These are phyloP conservation scores for Tulasnella sp. DNA, from an alignment of 768 basidiomycete species.

Conservation along the genomic window DNA sequence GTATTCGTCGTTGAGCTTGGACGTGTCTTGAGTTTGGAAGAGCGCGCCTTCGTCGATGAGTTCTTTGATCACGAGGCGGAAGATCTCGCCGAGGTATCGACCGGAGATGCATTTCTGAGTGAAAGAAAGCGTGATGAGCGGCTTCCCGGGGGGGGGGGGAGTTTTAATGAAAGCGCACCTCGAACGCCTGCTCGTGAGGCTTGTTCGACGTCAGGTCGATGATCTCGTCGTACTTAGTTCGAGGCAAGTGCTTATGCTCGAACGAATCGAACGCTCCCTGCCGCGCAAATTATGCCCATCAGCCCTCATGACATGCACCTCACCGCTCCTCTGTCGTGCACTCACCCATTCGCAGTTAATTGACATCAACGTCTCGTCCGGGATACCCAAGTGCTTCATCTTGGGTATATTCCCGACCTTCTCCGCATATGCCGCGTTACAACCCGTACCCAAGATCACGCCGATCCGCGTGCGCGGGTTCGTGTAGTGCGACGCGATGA, in stretches of 20 bases:
- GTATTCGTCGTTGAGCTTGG: constrained; percentile 92
- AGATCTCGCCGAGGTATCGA: constrained; percentile 90
- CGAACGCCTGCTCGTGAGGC: constrained; percentile 88
- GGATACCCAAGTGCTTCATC: constrained; percentile 59
- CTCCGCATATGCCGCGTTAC: constrained; percentile 98
- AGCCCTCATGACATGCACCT: too few relatives aligned
- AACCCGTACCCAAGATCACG: constrained; percentile 95
- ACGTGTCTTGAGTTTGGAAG: constrained; percentile 96
- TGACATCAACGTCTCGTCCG: constrained; percentile 54
- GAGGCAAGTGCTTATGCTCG: constrained; percentile 84
- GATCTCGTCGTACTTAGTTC: constrained; percentile 86
- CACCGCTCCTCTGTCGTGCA: too few relatives aligned
- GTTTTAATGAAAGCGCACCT: constrained; percentile 33
- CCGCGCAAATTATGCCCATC: too few relatives aligned
- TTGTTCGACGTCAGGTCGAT: constrained; percentile 96
- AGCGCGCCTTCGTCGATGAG: constrained; percentile 94
- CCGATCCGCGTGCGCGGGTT: constrained; percentile 85
- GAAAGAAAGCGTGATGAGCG: too few relatives aligned
- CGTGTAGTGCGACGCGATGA: constrained; percentile 95
- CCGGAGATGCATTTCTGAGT: constrained; percentile 98
- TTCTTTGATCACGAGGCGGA: constrained; percentile 89
- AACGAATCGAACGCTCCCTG: constrained; percentile 98
- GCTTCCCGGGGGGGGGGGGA: too few relatives aligned
- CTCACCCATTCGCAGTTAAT: constrained; percentile 94
- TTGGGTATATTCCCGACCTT: constrained; percentile 76